A percentile compares a stretch with the other conserved stretches of the same genome.
Conservation (phyloP, 352 stramenopile genomes). For the Saprolegnia diclina region DNA sequence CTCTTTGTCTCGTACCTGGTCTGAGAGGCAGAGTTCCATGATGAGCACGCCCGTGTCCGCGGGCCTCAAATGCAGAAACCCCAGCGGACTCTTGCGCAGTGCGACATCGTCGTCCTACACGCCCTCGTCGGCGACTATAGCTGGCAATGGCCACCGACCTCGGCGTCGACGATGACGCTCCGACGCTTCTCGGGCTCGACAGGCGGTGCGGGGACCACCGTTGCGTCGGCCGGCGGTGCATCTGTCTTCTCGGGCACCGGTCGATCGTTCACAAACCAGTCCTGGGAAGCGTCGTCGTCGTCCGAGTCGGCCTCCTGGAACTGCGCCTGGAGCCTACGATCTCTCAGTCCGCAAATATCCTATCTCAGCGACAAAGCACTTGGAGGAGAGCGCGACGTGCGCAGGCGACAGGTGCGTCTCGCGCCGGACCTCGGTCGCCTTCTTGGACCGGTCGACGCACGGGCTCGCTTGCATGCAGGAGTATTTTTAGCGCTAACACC, state of each 20-base stretch:
- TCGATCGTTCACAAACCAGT: conserved; percentile 81
- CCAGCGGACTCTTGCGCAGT: conserved; percentile 34
- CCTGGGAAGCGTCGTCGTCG: conserved; percentile 53
- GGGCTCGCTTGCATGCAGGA: neutral
- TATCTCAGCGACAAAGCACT: neutral
- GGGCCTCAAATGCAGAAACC: conserved; percentile 64
- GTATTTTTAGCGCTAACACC: neutral
- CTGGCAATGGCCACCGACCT: neutral
- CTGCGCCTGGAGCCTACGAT: conserved; percentile 40
- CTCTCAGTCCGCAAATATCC: too few relatives aligned
- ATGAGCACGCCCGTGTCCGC: conserved; percentile 50
- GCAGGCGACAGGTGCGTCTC: conserved; percentile 11
- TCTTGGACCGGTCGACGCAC: neutral
- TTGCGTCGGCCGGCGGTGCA: neutral
- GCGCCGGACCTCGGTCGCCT: neutral
- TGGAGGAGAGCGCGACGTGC: conserved; percentile 9
- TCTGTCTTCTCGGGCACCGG: conserved; percentile 2
- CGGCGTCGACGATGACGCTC: conserved; percentile 3
- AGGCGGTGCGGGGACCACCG: neutral
- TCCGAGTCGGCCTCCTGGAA: conserved; percentile 59
- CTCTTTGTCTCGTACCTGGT: conserved; percentile 32
- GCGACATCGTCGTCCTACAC: conserved; percentile 14
- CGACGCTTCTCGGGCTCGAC: conserved; percentile 9
- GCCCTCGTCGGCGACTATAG: conserved; percentile 16
- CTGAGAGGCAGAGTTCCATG: conserved; percentile 50